Base-by-base conservation (phyloP, 2,329 filamentous ascomycete genomes). In the Diaporthe aspalathi region DNA sequence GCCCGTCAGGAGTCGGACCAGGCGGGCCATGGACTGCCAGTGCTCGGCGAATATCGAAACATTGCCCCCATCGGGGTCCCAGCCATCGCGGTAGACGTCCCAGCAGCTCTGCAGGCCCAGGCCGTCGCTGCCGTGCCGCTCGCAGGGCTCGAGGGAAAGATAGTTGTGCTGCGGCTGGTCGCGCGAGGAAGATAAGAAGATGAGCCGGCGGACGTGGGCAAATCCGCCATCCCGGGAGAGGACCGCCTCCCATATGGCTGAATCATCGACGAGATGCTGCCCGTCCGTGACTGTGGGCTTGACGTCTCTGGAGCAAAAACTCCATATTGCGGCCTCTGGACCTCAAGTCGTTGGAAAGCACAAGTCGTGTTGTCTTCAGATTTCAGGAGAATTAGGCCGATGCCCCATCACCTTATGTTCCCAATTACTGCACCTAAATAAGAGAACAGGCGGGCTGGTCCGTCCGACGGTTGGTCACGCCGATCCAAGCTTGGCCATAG, bases 131-230 rank as follows among this genome's bases (percentile, higher is more conserved):
- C 52, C 49, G 22, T 49, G 6, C 40, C 66, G 56, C 35, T 72
- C 70, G 35, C 65, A 72, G 3, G 38, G 47, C 9, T 57, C 14
- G 8, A 72, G 56, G 6, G 65, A 40, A 6, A 53, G 5, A n/a
- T 72, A 72, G n/a, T 35, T 11, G 27, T 40, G 16, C 38, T 62
- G 27, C n/a, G 16, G 5, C 22, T 71, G 12, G 27, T 35, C 29
- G n/a, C 35, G 40, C 22, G 32, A 11, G 17, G 14, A 63, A n/a
- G n/a, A n/a, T n/a, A 32, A 47, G 47, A 72, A 35, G 17, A 72
- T 68, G 2, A 72, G 49, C 3, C 70, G 65, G 24, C 70, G 70
- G 17, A 72, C 66, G 17, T 69, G 60, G 11, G 22, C 11, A 8
- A 72, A 72, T 7, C 24, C 70, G 22, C 38, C 20, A 16, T 62